Conservation (phyloP, 768 basidiomycete species). For the Suillus sp. region DNA sequence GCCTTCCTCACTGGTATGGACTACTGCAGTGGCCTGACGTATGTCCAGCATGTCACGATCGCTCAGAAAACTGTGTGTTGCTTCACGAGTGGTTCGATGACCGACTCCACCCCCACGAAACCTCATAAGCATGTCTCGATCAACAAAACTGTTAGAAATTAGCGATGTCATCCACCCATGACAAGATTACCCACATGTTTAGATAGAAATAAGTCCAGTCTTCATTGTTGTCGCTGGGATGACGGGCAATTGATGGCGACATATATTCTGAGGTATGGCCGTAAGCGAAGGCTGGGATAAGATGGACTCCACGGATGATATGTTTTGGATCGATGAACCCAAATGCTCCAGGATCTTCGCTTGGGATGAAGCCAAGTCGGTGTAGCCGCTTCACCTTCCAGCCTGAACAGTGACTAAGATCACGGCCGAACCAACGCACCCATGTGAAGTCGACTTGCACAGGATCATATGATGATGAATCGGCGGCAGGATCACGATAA, state of each 20-base stretch:
- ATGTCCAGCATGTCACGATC: slow-evolving; percentile 2
- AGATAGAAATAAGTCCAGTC: slow-evolving; percentile 40
- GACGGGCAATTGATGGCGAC: slow-evolving; percentile 11
- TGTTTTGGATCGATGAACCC: slow-evolving; percentile 47
- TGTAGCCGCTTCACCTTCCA: slow-evolving; percentile 34
- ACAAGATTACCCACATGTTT: slow-evolving; percentile 31
- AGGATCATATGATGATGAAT: slow-evolving; percentile 21
- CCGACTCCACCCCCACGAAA: slow-evolving; percentile 35
- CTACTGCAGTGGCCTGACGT: background rate
- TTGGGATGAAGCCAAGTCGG: slow-evolving; percentile 41
- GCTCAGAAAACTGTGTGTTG: background rate
- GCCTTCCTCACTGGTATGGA: background rate
- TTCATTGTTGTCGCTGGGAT: slow-evolving; percentile 18
- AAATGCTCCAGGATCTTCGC: slow-evolving; percentile 35
- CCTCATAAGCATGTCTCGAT: slow-evolving; percentile 43
- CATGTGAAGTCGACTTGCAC: slow-evolving; percentile 41
- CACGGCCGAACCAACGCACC: slow-evolving; percentile 42
- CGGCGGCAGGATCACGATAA: background rate
- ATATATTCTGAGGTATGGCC: slow-evolving; percentile 23
- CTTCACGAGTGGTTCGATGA: slow-evolving; percentile 20
- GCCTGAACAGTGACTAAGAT: slow-evolving; percentile 27
- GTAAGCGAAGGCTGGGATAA: slow-evolving; percentile 43
- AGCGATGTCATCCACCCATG: background rate
- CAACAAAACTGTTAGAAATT: slow-evolving; percentile 36
- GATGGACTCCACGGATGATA: slow-evolving; percentile 42